Evolutionary conservation across 768 basidiomycete species (phyloP), one percentile per base, ranked within the genome.

Genomic region (Termitomyces bulborhizus): DNA sequence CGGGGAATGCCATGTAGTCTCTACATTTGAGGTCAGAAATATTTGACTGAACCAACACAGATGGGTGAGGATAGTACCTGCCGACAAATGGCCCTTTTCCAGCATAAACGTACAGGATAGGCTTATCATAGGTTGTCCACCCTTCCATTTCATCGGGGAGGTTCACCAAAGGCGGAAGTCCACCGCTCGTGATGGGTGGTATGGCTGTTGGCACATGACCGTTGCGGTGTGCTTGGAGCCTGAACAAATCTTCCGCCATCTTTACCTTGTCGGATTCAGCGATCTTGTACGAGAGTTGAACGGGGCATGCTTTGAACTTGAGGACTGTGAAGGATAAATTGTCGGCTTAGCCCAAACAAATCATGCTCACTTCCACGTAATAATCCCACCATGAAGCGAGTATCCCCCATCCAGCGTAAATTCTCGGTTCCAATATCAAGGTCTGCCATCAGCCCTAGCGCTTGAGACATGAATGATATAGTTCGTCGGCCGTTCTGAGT

Each of bases 391-490:
- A 86, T 66, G 67, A 95, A 95, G 8, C 93, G 85, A 12, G 77
- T 73, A 63, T 86, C 87, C 9, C 93, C 93, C 85, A 95, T 85
- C 86, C 88, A 93, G 8, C 91, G 81, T 41, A 94, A 69, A 62
- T 90, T 73, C 57, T 94, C 92, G 1, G 93, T 95, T 53, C 87
- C 87, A 44, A 90, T 70, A 69, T 93, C 92, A 40, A 92, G 56
- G 58, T 94, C 90, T 3, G 93, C 90, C 83, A 93, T 88, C 32
- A 95, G 74, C 3, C 93, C 93, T 21, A 90, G 65, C 3, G 85
- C 79, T 71, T 93, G 90, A 0, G 88, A 84, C 83, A 94, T 85
- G 74, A 90, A 94, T 13, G 89, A 90, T 63, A 89, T 76, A 2
- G 74, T 75, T 6, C 79, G 76, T 59, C 79, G 84, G 47, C 75